Evolutionary conservation across 129 eudicot species (phyloP).

Genomic region (Saposhnikovia divaricata): DNA sequence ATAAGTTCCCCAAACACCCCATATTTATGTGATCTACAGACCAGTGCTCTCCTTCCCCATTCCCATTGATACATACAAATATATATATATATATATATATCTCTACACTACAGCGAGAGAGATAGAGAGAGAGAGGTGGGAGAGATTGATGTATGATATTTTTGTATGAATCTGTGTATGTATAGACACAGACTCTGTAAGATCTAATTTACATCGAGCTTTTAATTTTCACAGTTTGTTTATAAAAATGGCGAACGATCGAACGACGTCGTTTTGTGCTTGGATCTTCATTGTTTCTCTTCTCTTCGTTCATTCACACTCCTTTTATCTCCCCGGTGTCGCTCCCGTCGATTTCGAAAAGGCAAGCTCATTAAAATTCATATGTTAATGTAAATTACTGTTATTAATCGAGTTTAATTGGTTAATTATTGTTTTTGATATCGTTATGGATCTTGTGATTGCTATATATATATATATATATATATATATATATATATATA

Average conservation of each 20-base stretch:
- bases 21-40: neutral
- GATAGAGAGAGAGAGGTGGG: neutral
- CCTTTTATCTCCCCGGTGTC: slow-evolving; percentile 65
- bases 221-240: neutral
- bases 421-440: neutral
- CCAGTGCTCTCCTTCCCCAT: neutral
- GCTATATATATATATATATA: too few species aligned
- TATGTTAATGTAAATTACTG: neutral
- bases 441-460: neutral
- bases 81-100: neutral
- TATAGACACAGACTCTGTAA: neutral
- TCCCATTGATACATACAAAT: neutral
- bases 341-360: slow-evolving; percentile 59
- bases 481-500: too few species aligned
- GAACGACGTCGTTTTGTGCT: neutral
- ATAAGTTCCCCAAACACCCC: too few species aligned
- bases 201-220: neutral
- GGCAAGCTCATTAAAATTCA: slow-evolving; percentile 12
- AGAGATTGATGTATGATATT: neutral
- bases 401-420: neutral
- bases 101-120: neutral
- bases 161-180: neutral
- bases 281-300: slow-evolving; percentile 27
- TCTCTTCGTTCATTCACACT: slow-evolving; percentile 23
- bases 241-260: neutral